Conservation (phyloP, 1,284 basidiomycete genomes). For the Melanopsichium pennsylvanicum region DNA sequence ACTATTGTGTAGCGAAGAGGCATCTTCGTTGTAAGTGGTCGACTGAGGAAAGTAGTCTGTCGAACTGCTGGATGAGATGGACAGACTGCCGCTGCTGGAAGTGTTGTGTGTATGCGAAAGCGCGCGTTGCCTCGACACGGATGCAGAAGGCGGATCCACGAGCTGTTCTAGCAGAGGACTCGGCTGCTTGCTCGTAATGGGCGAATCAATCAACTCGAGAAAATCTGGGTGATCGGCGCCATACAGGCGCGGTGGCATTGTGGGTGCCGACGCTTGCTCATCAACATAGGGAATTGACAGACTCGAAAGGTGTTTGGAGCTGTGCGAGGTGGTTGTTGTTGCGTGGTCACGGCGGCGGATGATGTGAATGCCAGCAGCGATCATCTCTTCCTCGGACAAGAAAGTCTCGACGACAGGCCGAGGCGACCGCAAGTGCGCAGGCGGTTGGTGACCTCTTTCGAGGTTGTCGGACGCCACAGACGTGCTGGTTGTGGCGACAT, state of each 20-base stretch:
- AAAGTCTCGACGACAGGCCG: conserved; percentile 24
- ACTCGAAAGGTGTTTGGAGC: conserved; percentile 5
- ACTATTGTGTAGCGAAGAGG: conserved; percentile 18
- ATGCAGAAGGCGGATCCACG: conserved; percentile 2
- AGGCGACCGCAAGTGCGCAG: conserved; percentile 2
- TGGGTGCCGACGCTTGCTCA: conserved; percentile 5
- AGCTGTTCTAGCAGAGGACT: conserved; percentile 25
- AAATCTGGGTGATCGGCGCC: conserved; percentile 44
- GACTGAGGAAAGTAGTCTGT: conserved; percentile 25
- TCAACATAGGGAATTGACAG: too few relatives aligned
- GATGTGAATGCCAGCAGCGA: conserved; percentile 43
- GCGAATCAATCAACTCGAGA: conserved; percentile 38
- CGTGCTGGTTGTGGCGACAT: conserved; percentile 5
- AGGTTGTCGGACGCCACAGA: neutral
- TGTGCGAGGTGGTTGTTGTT: neutral
- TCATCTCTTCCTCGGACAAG: conserved; percentile 41
- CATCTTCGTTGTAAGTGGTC: conserved; percentile 5
- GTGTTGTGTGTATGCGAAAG: conserved; percentile 19
- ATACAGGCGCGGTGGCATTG: conserved; percentile 20
- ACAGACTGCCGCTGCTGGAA: conserved; percentile 28
- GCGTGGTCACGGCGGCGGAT: conserved; percentile 27
- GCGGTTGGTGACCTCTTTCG: conserved; percentile 5
- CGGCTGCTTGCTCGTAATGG: conserved; percentile 16
- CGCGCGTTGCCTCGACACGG: conserved; percentile 11
- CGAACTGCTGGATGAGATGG: conserved; percentile 13